These are phyloP conservation scores for Fonsecaea pugnacius DNA, from an alignment of 2,329 filamentous ascomycete species.

Conservation along the genomic window DNA sequence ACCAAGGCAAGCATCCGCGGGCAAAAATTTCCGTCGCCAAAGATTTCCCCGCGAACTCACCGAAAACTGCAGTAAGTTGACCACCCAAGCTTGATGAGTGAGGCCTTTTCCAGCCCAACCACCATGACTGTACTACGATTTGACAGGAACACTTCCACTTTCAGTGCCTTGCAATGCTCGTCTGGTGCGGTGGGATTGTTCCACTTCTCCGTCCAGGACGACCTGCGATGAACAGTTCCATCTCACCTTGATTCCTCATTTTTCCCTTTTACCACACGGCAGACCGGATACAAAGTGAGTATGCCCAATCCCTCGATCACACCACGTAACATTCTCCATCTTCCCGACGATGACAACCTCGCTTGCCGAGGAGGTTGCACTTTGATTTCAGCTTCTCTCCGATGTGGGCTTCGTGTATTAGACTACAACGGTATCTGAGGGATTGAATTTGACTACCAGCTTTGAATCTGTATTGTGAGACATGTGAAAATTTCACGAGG, in stretches of 20 bases:
- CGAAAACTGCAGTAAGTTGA: constrained; percentile 3
- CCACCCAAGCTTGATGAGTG: neutral
- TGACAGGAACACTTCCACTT: constrained; percentile 18
- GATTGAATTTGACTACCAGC: constrained; percentile 4
- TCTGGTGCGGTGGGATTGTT: neutral
- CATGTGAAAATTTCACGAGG: constrained; percentile 18
- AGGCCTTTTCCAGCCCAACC: constrained; percentile 13
- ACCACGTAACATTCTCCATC: constrained; percentile 32
- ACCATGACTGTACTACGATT: neutral
- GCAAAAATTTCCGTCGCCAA: constrained; percentile 7
- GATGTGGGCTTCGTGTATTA: constrained; percentile 64
- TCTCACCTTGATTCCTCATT: constrained; percentile 12
- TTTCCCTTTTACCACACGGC: constrained; percentile 21
- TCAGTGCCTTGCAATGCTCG: constrained; percentile 1
- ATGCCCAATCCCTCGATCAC: constrained; percentile 30
- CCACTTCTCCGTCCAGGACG: neutral
- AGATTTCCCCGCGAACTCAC: constrained; percentile 19
- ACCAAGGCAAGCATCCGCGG: neutral
- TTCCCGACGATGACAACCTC: constrained; percentile 54
- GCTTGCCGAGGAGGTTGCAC: constrained; percentile 53
- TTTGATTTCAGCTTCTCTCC: constrained; percentile 58
- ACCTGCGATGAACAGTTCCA: constrained; percentile 12
- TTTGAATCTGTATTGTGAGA: constrained; percentile 7
- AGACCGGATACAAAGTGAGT: constrained; percentile 33
- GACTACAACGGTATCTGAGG: constrained; percentile 98